These are phyloP conservation scores for Diversispora eburnea DNA, from an alignment of 192 early-diverging fungal genomes.

Conservation along the genomic window DNA sequence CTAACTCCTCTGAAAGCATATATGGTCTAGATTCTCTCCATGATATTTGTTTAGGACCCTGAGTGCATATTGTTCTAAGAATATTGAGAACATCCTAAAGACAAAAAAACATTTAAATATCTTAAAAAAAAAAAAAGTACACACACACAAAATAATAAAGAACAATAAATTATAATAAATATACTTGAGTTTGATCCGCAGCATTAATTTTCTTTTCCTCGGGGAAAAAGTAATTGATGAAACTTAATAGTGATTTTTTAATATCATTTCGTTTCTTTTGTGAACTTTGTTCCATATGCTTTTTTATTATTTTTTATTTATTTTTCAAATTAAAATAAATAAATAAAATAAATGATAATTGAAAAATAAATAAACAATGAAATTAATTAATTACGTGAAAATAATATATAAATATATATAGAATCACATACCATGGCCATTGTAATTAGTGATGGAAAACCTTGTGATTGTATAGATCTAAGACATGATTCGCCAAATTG, in stretches of 20 bases:
- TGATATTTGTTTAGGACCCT: constrained; percentile 68
- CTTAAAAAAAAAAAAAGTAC: not conserved
- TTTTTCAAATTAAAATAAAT: not conserved
- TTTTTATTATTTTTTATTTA: not conserved
- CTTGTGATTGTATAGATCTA: constrained; percentile 83
- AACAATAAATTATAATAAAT: constrained; percentile 8
- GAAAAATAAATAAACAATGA: not conserved
- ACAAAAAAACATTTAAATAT: not conserved
- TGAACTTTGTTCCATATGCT: constrained; percentile 63
- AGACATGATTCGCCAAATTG: constrained; percentile 84
- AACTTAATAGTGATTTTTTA: constrained; percentile 82
- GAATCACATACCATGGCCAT: constrained; percentile 52
- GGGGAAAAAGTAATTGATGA: constrained; percentile 85
- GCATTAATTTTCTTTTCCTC: constrained; percentile 71
- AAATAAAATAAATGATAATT: not conserved
- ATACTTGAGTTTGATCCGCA: constrained; percentile 46
- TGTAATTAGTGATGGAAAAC: constrained; percentile 71
- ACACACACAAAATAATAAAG: not conserved
- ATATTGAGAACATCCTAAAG: constrained; percentile 57
- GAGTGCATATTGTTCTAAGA: constrained; percentile 73
- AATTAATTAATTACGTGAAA: not conserved
- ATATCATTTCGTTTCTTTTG: constrained; percentile 68
- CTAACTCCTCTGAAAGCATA: constrained; percentile 75
- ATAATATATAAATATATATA: not conserved
- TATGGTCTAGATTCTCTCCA: constrained; percentile 92